Evolutionary conservation across 2,329 filamentous ascomycete species (phyloP), one percentile per base, ranked within the genome.

Genomic region (Microcyclospora pomicola): DNA sequence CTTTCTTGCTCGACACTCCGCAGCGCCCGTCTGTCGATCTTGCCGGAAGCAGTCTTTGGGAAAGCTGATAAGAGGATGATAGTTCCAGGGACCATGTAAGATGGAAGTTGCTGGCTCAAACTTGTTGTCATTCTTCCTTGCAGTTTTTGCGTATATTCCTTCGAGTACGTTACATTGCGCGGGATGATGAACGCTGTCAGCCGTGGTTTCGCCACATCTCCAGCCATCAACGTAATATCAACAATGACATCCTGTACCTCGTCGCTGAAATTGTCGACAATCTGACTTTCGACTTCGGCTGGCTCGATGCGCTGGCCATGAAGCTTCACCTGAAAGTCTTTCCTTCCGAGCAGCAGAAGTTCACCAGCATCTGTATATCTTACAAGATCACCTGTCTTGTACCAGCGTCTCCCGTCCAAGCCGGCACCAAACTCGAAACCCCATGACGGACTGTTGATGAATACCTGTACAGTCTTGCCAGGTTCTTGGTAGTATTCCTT

Each of bases 391-490:
- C 30, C 30, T n/a, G 30, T 31, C 14, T 31, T 31, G 9, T 31
- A 31, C 49, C 43, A 31, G 27, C 34, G 34, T 14, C 13, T 15
- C 6, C n/a, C 15, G 14, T 14, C 15, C 9, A 10, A 14, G 16
- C 15, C 34, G n/a, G 16, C n/a, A 3, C 16, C 15, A 9, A 12
- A 24, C 6, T 9, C 7, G 9, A 7, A 19, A 19, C n/a, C 13
- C 13, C 35, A 42, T 10, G 19, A 16, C 10, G 42, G 42, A 39
- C 37, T 39, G 6, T 31, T 27, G 14, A 59, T 49, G 40, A 62
- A 61, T 1, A 48, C 46, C 10, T 40, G 44, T 1, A 41, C 40
- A 1, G 56, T 61, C 40, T 49, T 47, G 9, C 41, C 42, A 3
- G 42, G 33, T 27, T 43, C 35, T 16, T 37, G 32, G n/a, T 40